Base-by-base conservation (phyloP, 352 stramenopile genomes). In the Aphanomyces invadans region DNA sequence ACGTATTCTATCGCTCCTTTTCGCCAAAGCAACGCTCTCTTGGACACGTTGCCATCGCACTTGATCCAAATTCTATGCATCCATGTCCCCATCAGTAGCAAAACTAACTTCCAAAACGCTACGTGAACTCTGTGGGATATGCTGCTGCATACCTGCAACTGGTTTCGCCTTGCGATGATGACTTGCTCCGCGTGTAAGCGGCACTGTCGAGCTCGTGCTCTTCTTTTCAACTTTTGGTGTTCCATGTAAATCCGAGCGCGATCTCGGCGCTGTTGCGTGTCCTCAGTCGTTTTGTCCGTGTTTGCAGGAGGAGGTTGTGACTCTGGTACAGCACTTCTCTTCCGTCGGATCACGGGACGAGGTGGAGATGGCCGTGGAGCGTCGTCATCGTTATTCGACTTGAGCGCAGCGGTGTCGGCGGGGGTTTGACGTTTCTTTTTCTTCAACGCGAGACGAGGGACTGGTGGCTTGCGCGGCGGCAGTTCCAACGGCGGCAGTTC, bases 401-500 rank as follows among this genome's bases (percentile, higher is more conserved):
- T n/a, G 52, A 17, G 31, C 23, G 19, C 25, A 15, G 42, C 46
- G 42, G 21, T 26, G 29, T 59, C 39, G 59, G 19, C 33, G 26
- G 45, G 4, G 26, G 23, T 23, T 12, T n/a, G 5, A 0, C 17
- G 15, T 3, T 23, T 5, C n/a, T 52, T 67, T 19, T 45, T 57
- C 19, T 32, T 59, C 29, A 19, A 38, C 0, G 23, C 17, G 17
- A 67, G 28, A 7, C 60, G 60, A 36, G 60, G 60, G 12, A 67
- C 60, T 9, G 60, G 60, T 33, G 60, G 60, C 21, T 67, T 67
- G 21, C 38, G 21, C 2, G 60, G 60, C n/a, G 60, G 60, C 23
- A 67, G 23, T 2, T 3, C 21, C 12, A 9, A 52, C 12, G 7
- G 12, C 4, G n/a, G n/a, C n/a, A n/a, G n/a, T n/a, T n/a, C n/a